Evolutionary conservation across 306 rosid genomes (phyloP), one percentile per base, ranked within the genome.

Genomic region (Crotalaria pallida): DNA sequence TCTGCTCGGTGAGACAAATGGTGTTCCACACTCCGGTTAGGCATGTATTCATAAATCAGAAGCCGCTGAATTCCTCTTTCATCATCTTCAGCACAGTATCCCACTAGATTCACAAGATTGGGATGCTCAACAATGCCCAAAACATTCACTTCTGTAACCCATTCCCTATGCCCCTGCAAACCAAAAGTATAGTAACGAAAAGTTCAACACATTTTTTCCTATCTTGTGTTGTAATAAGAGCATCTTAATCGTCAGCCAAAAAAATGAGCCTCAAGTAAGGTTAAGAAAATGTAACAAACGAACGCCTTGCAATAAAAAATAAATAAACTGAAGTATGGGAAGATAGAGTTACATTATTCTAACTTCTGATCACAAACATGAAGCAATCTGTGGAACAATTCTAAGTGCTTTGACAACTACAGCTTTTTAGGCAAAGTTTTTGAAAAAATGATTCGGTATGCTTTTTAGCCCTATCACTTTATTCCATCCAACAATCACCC

Each of bases 81-180:
- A 49, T 91, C 99, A 55, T 95, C 96, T 55, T 95, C 99, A 3
- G 99, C 99, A 31, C 97, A 95, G 75, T 91, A 89, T 10, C 99
- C 99, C 57, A 95, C 88, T 71, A 95, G 80, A 79, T 95, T 95
- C 79, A 95, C 99, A 72, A 95, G 97, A 83, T 95, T 95, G 8
- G 91, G 97, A 82, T 95, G 99, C 85, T 95, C 97, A 49, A 89
- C 96, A 58, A 95, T 80, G 66, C 99, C 97, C 55, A 95, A 83
- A 74, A 95, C 90, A 83, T 95, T 95, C 70, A 95, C 99, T 84
- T 95, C 99, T 44, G 99, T 95, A 80, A 95, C 96, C 99, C 99
- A 95, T 84, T 95, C 97, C 77, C 82, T 89, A 74, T 95, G 97
- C 34, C 99, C 99, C 99, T 95, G 72, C 62, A 76, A 73, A 49